phyloP scores from a whole-genome alignment of 2,329 filamentous ascomycete species.

The Botrytis pseudocinerea region DNA sequence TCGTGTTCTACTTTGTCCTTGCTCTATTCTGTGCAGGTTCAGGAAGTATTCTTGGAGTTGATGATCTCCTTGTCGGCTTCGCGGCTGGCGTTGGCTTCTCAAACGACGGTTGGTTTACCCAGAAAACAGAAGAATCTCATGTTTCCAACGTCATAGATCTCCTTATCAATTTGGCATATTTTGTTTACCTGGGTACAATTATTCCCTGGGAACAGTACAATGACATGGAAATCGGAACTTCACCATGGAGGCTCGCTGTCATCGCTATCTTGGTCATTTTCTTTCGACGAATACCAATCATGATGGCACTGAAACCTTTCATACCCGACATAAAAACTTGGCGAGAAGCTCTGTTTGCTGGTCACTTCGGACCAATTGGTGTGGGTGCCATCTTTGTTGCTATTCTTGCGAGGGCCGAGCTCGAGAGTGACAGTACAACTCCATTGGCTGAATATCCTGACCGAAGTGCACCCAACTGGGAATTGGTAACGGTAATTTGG shows the following conservation, averaged over 20 bases:
- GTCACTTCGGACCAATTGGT: conserved; percentile 96
- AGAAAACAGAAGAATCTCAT: conserved; percentile 97
- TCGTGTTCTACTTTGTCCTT: conserved; percentile 97
- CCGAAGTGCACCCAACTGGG: conserved; percentile 54
- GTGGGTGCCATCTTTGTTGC: conserved; percentile 96
- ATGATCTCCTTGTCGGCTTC: conserved; percentile 93
- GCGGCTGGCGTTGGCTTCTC: conserved; percentile 97
- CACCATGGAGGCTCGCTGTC: conserved; percentile 88
- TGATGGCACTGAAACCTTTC: conserved; percentile 85
- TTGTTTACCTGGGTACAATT: conserved; percentile 96
- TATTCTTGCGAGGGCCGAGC: conserved; percentile 87
- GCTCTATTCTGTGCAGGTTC: conserved; percentile 92
- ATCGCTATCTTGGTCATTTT: conserved; percentile 92
- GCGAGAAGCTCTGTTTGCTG: conserved; percentile 94
- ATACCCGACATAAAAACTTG: conserved; percentile 98
- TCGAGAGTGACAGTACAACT: conserved; percentile 73
- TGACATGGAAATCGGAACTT: conserved; percentile 67
- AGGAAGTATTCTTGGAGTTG: conserved; percentile 84
- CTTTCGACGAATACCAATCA: conserved; percentile 93
- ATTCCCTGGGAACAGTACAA: conserved; percentile 96
- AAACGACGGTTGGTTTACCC: conserved; percentile 97
- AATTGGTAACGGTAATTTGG: conserved; percentile 86
- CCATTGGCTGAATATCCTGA: conserved; percentile 66
- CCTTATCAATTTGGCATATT: conserved; percentile 94
- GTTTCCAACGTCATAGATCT: conserved; percentile 99